Evolutionary conservation across 1,139 yeast genomes (phyloP), one percentile per base, ranked within the genome.

Genomic region (Tardiomyces blankii): DNA sequence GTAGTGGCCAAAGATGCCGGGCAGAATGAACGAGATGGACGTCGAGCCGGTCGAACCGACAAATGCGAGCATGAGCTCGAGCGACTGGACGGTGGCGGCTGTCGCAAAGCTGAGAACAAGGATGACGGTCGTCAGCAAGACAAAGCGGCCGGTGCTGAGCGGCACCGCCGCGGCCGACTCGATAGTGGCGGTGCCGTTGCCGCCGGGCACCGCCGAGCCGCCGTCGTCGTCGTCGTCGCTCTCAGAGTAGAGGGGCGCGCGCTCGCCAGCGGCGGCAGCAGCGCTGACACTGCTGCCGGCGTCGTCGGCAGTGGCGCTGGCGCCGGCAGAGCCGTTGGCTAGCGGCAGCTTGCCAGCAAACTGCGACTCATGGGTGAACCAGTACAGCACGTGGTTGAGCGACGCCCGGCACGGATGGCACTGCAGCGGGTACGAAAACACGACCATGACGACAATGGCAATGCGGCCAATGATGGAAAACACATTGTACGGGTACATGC

Each of bases 21-120:
- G 97, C 47, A 89, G 72, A 45, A 89, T 88, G 62, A 89, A 89
- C 14, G 96, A 85, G 48, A 89, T 89, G 13, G 95, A 82, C 0
- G 96, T 88, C 2, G 95, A 86, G 0, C 97, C 97, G 0, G 96
- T 89, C 2, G 95, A 82, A 2, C 97, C 97, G 5, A 89, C 96
- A 64, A 89, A 79, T 4, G 96, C 95, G 51, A 89, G 71, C 38
- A 91, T 94, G 48, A 78, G 80, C 44, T 88, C 96, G 54, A 89
- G 73, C 0, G 95, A 86, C 1, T 75, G 72, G 6, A 89, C 93
- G 1, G 81, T 66, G 38, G 83, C 71, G 0, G 97, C 95, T n/a
- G 86, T 74, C 18, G 78, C 51, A 58, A 83, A 87, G 27, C 94
- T 78, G 23, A 72, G 61, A 0, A 75, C 43, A 27, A 89, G 75